Percentiles rank a stretch among this genome's conserved stretches.
Conservation (phyloP, 1,284 basidiomycete genomes). For the Entoloma clypeatum region DNA sequence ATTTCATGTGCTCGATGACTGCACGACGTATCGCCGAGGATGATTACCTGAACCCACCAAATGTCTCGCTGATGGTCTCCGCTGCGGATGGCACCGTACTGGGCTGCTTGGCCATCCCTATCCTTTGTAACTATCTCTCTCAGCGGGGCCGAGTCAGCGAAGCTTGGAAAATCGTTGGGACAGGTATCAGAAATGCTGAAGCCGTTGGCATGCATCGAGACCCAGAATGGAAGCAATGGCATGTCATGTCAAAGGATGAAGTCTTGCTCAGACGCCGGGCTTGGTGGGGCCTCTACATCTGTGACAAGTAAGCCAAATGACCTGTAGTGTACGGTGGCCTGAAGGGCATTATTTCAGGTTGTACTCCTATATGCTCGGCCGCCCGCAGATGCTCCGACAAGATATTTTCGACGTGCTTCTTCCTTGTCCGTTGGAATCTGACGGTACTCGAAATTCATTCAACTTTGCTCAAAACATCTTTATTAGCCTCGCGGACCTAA, state of each 20-base stretch:
- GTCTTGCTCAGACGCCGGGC: conserved; percentile 39
- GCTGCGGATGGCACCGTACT: conserved; percentile 45
- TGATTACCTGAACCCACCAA: conserved; percentile 37
- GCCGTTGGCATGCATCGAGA: conserved; percentile 52
- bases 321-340: conserved; percentile 9
- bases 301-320: conserved; percentile 46
- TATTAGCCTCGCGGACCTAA: conserved; percentile 37
- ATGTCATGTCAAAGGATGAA: conserved; percentile 45
- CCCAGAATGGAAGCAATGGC: conserved; percentile 45
- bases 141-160: conserved; percentile 47
- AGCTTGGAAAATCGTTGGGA: conserved; percentile 50
- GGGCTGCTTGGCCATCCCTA: conserved; percentile 42
- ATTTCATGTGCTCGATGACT: conserved; percentile 41
- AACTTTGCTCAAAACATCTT: conserved; percentile 35
- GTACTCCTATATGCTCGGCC: conserved; percentile 41
- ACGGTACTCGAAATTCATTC: conserved; percentile 35
- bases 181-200: conserved; percentile 41
- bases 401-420: conserved; percentile 37
- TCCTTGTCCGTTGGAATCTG: conserved; percentile 30
- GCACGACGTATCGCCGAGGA: conserved; percentile 46
- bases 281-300: conserved; percentile 47
- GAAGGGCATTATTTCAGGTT: conserved; percentile 29
- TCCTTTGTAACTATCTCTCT: conserved; percentile 45
- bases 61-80: conserved; percentile 34
- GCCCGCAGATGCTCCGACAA: conserved; percentile 41